A percentile compares a stretch with the other conserved stretches of the same genome.
Conservation (phyloP, 306 rosid species). For the Coriaria nepalensis region DNA sequence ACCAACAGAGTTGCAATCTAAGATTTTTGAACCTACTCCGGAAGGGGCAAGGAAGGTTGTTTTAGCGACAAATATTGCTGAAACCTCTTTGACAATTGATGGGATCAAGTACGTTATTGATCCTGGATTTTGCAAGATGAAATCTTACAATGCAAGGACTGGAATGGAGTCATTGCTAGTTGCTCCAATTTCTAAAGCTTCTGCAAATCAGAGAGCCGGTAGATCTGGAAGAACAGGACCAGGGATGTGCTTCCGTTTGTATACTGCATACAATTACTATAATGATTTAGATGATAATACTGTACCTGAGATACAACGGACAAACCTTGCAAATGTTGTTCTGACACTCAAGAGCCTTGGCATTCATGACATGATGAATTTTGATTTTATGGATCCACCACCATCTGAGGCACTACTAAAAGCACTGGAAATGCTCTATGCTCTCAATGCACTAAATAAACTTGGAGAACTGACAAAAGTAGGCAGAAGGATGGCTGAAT, state of each 20-base stretch:
- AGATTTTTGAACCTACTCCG: conserved; percentile 96
- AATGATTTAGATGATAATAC: conserved; percentile 82
- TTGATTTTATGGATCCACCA: conserved; percentile 98
- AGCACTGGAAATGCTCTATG: conserved; percentile 80
- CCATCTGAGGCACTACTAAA: conserved; percentile 88
- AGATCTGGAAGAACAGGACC: conserved; percentile 97
- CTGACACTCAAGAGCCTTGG: conserved; percentile 83
- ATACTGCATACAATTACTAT: conserved; percentile 59
- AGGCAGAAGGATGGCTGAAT: conserved; percentile 92
- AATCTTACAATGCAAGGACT: conserved; percentile 73
- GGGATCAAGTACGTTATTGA: conserved; percentile 95
- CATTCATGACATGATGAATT: conserved; percentile 63
- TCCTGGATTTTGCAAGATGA: conserved; percentile 81
- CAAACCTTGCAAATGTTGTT: conserved; percentile 88
- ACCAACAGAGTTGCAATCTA: conserved; percentile 87
- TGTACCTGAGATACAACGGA: conserved; percentile 83
- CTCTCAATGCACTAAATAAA: conserved; percentile 76
- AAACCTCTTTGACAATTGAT: conserved; percentile 90
- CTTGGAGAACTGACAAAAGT: conserved; percentile 81
- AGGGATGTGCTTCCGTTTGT: conserved; percentile 85
- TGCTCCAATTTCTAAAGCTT: conserved; percentile 89
- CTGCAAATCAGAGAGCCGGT: conserved; percentile 92
- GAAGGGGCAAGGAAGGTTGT: conserved; percentile 92
- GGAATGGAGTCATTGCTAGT: conserved; percentile 87
- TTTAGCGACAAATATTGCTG: conserved; percentile 95